Evolutionary conservation across 192 early-diverging fungal genomes (phyloP).

Genomic region (Coemansia sp.): DNA sequence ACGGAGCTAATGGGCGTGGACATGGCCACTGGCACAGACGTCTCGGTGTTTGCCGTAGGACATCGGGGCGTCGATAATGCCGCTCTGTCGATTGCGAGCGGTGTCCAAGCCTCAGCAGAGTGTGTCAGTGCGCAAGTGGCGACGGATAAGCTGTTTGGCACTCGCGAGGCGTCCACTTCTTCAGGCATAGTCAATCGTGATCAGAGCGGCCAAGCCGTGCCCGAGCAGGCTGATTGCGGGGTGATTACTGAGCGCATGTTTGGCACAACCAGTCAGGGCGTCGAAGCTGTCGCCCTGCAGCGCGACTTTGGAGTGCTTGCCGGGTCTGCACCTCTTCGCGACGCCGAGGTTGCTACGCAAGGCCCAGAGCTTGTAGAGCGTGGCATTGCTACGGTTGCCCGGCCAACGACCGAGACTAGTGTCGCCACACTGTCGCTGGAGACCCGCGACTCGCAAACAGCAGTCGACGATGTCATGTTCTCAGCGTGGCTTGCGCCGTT

Average conservation of each 20-base stretch:
- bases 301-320: conserved; percentile 16
- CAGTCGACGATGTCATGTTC: conserved; percentile 31
- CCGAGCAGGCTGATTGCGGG: conserved; percentile 9
- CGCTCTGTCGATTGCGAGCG: not conserved
- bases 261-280: conserved; percentile 12
- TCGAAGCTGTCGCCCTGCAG: conserved; percentile 20
- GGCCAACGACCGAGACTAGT: conserved; percentile 1
- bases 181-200: not conserved
- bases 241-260: conserved; percentile 32
- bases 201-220: conserved; percentile 29
- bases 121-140: not conserved
- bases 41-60: conserved; percentile 11
- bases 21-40: conserved; percentile 16
- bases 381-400: conserved; percentile 21
- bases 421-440: conserved; percentile 11
- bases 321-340: conserved; percentile 17
- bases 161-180: not conserved
- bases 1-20: conserved; percentile 2
- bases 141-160: conserved; percentile 14
- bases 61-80: conserved; percentile 18
- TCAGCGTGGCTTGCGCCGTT: conserved; percentile 47
- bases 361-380: conserved; percentile 28
- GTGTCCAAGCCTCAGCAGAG: conserved; percentile 17
- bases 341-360: conserved; percentile 23
- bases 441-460: conserved; percentile 19